Evolutionary conservation across 2,329 filamentous ascomycete genomes (phyloP), one percentile per base, ranked within the genome.

Genomic region (Fusarium buharicum): DNA sequence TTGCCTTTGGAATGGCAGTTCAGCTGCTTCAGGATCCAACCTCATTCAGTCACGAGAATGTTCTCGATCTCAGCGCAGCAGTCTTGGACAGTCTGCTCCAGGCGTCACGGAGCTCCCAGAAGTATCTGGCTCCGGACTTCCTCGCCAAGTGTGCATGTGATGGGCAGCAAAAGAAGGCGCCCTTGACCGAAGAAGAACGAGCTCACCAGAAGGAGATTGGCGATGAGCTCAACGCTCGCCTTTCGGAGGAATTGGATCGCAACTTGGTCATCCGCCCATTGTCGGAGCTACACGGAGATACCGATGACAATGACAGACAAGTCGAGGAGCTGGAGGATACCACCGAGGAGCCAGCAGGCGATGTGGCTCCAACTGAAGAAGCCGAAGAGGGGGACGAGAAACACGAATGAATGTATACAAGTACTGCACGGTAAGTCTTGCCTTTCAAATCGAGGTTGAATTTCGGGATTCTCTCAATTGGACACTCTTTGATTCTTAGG

Each of bases 1-100:
- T 60, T 3, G 49, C 34, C 0, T 60, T 60, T 24, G 57, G 57
- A 5, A 60, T 60, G 0, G 57, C 33, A 2, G 10, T 60, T 1
- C 39, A 60, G 3, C 28, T 55, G 2, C 17, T 60, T 1, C 44
- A 22, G 4, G 57, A 60, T 2, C 57, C 57, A 0, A 17, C 28
- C 0, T 43, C 55, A 0, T 59, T 59, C 4, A 16, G 28, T 0
- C 9, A n/a, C 0, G 49, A 60, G 1, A 55, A 60, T 1, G 17
- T 60, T 2, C 43, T 60, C 3, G 50, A 37, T 0, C 6, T 60
- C 4, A 11, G 17, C 0, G 13, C 31, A 2, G 16, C 48, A 0
- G 1, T 30, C 14, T 14, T 49, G 13, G 57, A 60, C 12, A 28
- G 4, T 1, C n/a, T 60, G 9, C 10, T 53, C 0, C 3, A 16